These are phyloP conservation scores for Filobasidium wieringae DNA, from an alignment of 768 basidiomycete genomes.

Conservation along the genomic window DNA sequence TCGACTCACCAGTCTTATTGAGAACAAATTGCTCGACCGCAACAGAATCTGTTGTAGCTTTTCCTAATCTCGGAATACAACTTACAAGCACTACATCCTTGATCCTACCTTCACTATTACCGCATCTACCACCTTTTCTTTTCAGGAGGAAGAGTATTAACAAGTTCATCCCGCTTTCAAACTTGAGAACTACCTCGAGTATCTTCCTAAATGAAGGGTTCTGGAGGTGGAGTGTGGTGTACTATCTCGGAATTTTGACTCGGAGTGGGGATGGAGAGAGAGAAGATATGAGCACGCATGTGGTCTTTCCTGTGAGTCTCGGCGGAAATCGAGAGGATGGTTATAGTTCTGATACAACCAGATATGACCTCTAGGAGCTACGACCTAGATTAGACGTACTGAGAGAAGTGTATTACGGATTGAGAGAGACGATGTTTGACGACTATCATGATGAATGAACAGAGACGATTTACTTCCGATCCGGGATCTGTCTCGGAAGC, in stretches of 20 bases:
- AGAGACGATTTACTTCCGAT: too few relatives aligned
- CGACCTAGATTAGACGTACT: background rate
- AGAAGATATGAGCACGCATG: background rate
- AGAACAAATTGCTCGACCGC: too few relatives aligned
- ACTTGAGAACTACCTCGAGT: background rate
- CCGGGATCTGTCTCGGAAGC: too few relatives aligned
- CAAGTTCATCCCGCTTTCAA: background rate
- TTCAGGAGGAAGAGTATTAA: background rate
- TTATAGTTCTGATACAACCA: background rate
- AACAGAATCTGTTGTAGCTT: background rate
- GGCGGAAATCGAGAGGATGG: background rate
- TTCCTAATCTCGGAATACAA: background rate
- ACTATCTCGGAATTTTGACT: background rate
- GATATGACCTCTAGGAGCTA: background rate
- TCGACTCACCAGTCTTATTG: too few relatives aligned
- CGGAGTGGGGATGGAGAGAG: background rate
- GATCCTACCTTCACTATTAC: background rate
- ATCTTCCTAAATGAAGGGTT: background rate
- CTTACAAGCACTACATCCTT: background rate
- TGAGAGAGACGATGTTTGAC: background rate
- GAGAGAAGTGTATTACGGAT: background rate
- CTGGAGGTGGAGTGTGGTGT: background rate
- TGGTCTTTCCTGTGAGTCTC: background rate
- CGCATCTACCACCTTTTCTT: background rate
- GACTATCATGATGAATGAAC: background rate